phyloP scores from a whole-genome alignment of 495 filamentous ascomycete genomes.

The Extremus antarcticus region DNA sequence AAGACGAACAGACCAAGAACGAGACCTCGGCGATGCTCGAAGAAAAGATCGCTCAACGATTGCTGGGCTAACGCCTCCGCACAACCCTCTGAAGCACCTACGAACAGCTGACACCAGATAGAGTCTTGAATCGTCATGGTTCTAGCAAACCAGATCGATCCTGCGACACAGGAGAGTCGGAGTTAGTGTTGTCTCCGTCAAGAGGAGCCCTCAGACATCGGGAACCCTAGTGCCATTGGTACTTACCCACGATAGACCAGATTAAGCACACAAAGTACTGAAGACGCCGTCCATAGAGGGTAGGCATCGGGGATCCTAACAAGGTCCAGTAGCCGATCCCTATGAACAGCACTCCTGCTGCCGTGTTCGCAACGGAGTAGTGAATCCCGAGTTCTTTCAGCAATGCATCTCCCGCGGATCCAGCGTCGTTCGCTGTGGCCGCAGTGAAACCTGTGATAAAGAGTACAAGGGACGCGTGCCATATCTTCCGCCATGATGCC shows the following conservation, averaged over 20 bases:
- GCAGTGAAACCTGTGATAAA: constrained; percentile 12
- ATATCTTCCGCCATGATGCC: constrained; percentile 8
- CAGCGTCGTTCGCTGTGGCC: constrained; percentile 11
- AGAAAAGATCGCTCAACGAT: constrained; percentile 5
- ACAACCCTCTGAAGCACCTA: constrained; percentile 6
- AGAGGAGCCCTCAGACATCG: too few species aligned
- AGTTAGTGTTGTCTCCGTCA: too few species aligned
- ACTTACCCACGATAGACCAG: not conserved
- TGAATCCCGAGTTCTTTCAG: not conserved
- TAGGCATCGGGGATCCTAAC: constrained; percentile 4
- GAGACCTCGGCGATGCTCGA: constrained; percentile 8
- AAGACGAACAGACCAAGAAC: constrained; percentile 6
- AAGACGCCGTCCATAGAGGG: constrained; percentile 4
- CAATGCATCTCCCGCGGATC: constrained; percentile 2
- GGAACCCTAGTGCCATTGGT: too few species aligned
- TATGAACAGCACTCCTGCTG: constrained; percentile 9
- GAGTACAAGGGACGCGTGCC: constrained; percentile 7
- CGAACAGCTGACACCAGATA: constrained; percentile 10
- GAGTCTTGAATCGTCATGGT: not conserved
- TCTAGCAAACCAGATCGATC: constrained; percentile 8
- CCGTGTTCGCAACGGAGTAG: constrained; percentile 7
- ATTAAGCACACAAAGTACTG: constrained; percentile 7
- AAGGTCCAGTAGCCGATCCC: constrained; percentile 11
- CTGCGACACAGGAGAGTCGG: too few species aligned
- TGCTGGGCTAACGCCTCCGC: constrained; percentile 10